phyloP scores from a whole-genome alignment of 139 green algal species.

The Diplosphaera chodatii region DNA sequence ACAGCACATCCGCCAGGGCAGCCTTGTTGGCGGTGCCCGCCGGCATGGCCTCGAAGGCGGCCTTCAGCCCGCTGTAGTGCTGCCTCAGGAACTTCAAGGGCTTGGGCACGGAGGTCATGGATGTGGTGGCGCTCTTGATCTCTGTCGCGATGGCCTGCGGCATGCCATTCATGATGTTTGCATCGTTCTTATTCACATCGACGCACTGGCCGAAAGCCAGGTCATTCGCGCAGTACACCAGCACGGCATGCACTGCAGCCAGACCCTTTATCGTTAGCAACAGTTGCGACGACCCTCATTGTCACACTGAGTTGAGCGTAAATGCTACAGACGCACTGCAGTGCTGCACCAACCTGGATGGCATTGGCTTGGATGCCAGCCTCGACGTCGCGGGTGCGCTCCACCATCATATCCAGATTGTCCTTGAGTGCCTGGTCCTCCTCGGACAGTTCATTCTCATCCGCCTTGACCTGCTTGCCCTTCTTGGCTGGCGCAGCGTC shows the following conservation, averaged over 20 bases:
- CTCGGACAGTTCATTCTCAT: constrained; percentile 75
- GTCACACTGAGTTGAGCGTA: too few species aligned
- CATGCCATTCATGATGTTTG: too few species aligned
- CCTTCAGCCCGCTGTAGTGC: constrained; percentile 78
- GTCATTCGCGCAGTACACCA: too few species aligned
- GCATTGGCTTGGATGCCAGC: constrained; percentile 61
- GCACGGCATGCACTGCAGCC: too few species aligned
- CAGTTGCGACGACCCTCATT: too few species aligned
- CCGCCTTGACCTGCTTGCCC: constrained; percentile 20
- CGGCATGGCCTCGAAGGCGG: constrained; percentile 47
- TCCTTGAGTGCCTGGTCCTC: constrained; percentile 88
- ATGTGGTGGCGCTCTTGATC: constrained; percentile 81
- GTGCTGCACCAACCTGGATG: too few species aligned
- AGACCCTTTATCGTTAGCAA: too few species aligned
- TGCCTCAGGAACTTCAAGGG: constrained; percentile 95
- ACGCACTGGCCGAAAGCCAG: too few species aligned
- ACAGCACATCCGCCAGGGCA: constrained; percentile 90
- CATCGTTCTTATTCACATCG: too few species aligned
- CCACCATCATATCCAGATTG: constrained; percentile 88
- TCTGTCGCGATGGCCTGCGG: constrained; percentile 20
- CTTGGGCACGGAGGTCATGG: constrained; percentile 98
- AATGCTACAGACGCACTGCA: too few species aligned
- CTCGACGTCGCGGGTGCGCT: constrained; percentile 52
- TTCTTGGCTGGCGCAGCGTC: neutral
- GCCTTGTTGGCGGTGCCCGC: constrained; percentile 25